phyloP scores from a whole-genome alignment of 75 land plant genomes.

The Picea glauca region DNA sequence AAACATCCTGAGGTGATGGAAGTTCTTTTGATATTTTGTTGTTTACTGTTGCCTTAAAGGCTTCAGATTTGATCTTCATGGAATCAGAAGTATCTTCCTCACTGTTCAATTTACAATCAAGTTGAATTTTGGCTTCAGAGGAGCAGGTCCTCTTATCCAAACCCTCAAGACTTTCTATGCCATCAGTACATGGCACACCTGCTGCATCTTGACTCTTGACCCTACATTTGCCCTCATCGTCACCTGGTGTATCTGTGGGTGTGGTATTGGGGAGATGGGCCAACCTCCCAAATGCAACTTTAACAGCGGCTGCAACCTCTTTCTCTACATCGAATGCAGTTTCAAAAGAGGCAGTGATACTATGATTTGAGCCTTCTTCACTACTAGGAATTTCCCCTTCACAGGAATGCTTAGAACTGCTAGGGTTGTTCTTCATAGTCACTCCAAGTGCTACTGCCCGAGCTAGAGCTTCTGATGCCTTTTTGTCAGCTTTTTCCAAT shows the following conservation, averaged over 20 bases:
- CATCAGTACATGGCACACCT: slow-evolving; percentile 6
- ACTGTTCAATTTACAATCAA: slow-evolving; percentile 13
- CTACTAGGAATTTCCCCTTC: neutral
- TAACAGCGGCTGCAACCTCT: slow-evolving; percentile 36
- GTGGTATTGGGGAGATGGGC: neutral
- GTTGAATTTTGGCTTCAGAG: slow-evolving; percentile 20
- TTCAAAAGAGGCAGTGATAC: slow-evolving; percentile 34
- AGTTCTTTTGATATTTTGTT: neutral
- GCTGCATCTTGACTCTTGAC: neutral
- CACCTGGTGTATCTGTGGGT: neutral
- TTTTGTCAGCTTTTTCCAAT: slow-evolving; percentile 35
- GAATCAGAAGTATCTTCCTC: neutral
- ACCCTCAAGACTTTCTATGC: neutral
- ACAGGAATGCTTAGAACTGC: neutral
- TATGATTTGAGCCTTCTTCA: slow-evolving; percentile 9
- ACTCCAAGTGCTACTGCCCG: slow-evolving; percentile 29
- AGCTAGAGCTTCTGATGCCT: slow-evolving; percentile 26
- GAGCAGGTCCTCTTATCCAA: neutral
- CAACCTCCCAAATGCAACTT: slow-evolving; percentile 21
- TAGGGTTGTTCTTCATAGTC: slow-evolving; percentile 14
- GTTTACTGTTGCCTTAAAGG: neutral
- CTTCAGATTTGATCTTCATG: neutral
- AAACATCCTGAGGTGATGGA: neutral
- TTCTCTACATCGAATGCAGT: slow-evolving; percentile 44
- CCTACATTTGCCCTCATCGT: neutral